phyloP scores from a whole-genome alignment of 768 basidiomycete species.

The Termitomyces heimii region DNA sequence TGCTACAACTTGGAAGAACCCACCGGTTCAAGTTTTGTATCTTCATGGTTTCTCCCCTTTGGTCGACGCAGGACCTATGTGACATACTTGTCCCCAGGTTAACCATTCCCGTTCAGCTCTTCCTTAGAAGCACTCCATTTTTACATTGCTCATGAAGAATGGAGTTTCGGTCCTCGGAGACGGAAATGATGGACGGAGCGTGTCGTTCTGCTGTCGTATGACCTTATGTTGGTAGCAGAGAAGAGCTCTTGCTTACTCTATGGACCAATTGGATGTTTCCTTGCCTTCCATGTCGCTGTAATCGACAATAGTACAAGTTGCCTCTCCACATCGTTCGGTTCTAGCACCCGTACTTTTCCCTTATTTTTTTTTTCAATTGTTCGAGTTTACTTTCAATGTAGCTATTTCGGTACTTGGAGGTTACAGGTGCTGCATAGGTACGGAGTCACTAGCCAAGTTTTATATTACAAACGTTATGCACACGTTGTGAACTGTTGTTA shows the following conservation, averaged over 20 bases:
- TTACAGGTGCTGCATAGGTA: not conserved
- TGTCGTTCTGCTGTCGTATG: not conserved
- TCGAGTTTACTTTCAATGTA: not conserved
- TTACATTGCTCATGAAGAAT: not conserved
- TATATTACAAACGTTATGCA: not conserved
- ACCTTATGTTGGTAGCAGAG: not conserved
- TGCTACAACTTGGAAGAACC: not conserved
- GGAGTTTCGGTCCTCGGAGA: not conserved
- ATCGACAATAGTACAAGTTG: constrained; percentile 1
- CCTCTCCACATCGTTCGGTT: constrained; percentile 1
- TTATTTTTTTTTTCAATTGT: not conserved
- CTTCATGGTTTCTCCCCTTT: not conserved
- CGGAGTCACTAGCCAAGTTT: not conserved
- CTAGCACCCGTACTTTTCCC: not conserved
- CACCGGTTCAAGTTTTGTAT: not conserved
- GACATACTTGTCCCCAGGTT: constrained; percentile 1
- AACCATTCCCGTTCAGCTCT: not conserved
- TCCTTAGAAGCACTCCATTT: not conserved
- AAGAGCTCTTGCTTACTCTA: not conserved
- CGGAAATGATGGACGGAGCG: constrained; percentile 1
- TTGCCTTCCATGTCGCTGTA: constrained; percentile 1
- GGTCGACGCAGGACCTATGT: constrained; percentile 4
- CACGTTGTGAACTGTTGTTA: not conserved
- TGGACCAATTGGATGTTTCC: constrained; percentile 7
- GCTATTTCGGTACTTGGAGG: not conserved